phyloP scores from a whole-genome alignment of 2,329 filamentous ascomycete species.

The Magnaporthales sp. region DNA sequence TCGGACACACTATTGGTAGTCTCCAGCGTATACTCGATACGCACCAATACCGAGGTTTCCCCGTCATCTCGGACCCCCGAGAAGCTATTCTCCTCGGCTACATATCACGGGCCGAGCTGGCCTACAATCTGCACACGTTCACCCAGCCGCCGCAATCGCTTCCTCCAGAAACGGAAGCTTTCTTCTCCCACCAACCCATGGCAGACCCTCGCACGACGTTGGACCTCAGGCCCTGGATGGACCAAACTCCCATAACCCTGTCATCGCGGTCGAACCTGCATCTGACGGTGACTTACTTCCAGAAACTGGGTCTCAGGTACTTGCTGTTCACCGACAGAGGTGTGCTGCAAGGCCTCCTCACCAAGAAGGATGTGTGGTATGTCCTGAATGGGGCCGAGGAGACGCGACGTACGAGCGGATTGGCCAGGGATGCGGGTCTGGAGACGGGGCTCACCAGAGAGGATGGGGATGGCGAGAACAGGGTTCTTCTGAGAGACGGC shows the following conservation, averaged over 20 bases:
- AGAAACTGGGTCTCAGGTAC: slow-evolving; percentile 86
- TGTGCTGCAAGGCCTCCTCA: slow-evolving; percentile 73
- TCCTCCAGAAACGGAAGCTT: slow-evolving; percentile 64
- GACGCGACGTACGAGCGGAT: slow-evolving; percentile 33
- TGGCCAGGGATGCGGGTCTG: slow-evolving; percentile 11
- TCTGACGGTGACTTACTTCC: slow-evolving; percentile 87
- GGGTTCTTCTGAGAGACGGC: slow-evolving; percentile 30
- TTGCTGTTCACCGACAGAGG: slow-evolving; percentile 81
- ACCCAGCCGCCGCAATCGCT: slow-evolving; percentile 48
- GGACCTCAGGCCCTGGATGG: slow-evolving; percentile 95
- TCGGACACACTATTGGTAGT: slow-evolving; percentile 75
- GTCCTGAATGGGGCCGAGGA: slow-evolving; percentile 73
- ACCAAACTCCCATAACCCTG: slow-evolving; percentile 91
- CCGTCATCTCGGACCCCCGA: slow-evolving; percentile 71
- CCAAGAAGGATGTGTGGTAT: slow-evolving; percentile 97
- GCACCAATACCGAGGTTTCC: slow-evolving; percentile 83
- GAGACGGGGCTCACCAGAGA: slow-evolving; percentile 28
- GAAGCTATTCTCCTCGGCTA: slow-evolving; percentile 81
- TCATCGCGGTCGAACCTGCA: slow-evolving; percentile 68
- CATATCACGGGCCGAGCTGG: slow-evolving; percentile 84
- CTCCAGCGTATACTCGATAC: slow-evolving; percentile 62
- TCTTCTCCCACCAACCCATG: slow-evolving; percentile 76
- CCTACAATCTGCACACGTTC: slow-evolving; percentile 66
- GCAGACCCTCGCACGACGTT: slow-evolving; percentile 70
- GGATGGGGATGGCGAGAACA: slow-evolving; percentile 29